A percentile compares a stretch with the other conserved stretches of the same genome.
These are phyloP conservation scores for Carnegiea gigantea DNA, from an alignment of 179 eudicot genomes.

Conservation along the genomic window DNA sequence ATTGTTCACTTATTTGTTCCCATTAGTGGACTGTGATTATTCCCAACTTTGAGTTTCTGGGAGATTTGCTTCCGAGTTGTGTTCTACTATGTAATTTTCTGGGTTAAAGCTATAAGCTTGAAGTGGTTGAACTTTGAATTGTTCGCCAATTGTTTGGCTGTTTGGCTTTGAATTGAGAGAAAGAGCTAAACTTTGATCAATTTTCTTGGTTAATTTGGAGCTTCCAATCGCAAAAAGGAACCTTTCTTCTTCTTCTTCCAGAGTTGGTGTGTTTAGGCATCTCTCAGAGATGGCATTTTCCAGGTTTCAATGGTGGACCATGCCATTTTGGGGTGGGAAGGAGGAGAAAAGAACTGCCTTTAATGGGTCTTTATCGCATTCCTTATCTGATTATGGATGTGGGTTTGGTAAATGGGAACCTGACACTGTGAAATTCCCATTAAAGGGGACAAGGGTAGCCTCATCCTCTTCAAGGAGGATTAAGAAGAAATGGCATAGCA, in stretches of 20 bases:
- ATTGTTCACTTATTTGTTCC: constrained; percentile 16
- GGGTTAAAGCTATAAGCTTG: constrained; percentile 7
- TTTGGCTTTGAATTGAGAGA: neutral
- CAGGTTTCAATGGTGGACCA: constrained; percentile 41
- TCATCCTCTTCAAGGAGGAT: constrained; percentile 42
- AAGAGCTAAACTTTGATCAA: constrained; percentile 17
- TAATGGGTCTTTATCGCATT: constrained; percentile 28
- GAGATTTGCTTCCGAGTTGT: neutral
- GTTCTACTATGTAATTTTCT: neutral
- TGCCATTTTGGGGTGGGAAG: constrained; percentile 17
- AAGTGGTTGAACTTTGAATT: constrained; percentile 12
- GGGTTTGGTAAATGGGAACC: neutral
- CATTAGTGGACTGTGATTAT: constrained; percentile 13
- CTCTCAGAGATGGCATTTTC: constrained; percentile 31
- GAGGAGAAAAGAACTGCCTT: constrained; percentile 43
- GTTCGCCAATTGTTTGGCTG: neutral
- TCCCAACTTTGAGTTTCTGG: constrained; percentile 9
- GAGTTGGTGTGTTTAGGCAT: neutral
- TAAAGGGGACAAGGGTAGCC: constrained; percentile 37
- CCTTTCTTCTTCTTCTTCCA: neutral
- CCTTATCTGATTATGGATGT: neutral
- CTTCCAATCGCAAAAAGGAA: neutral
- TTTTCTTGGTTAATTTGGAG: neutral
- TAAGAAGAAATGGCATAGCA: constrained; percentile 61
- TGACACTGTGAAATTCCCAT: constrained; percentile 53